Base-by-base conservation (phyloP, 1,284 basidiomycete species). In the Stygiomarasmius scandens region DNA sequence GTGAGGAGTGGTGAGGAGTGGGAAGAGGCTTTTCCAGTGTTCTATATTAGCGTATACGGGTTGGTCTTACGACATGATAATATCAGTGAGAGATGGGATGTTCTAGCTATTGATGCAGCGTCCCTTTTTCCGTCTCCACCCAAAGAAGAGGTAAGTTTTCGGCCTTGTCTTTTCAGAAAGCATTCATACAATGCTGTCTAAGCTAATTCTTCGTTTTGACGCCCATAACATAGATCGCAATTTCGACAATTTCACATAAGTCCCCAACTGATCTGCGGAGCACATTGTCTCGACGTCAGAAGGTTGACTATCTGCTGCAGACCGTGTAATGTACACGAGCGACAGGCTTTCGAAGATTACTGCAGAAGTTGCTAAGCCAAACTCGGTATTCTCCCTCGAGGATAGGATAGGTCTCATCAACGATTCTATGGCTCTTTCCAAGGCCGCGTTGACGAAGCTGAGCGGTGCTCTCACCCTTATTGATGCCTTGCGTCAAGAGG, bases 361-460 rank as follows among this genome's bases (percentile, higher is more conserved):
- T 10, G 74, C 80, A 46, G 92, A 95, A 67, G 91, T 93, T 2
- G 82, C 88, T 16, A 87, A 85, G 68, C 67, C 77, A 25, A 71
- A 85, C 58, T 83, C 85, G 16, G 74, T 79, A 10, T 94, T 97
- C 75, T 82, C 87, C 3, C 77, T 95, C 56, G 88, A 92, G 62
- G 96, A 99, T 71, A 84, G 93, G 45, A 86, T 96, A 61, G 95
- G 95, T 24, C 79, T 98, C n/a, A 83, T 96, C 27, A 85, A 88
- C 61, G 94, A 96, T 67, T 82, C 89, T 0, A 83, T 93, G 65
- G 87, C 89, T 0, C 82, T 97, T 34, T 85, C 93, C 36, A 87
- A 91, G 67, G 91, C 93, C 24, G 92, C 93, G 1, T 85, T 92
- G 67, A 78, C 85, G 52, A 83, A 89, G 61, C 82, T 93, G 38